phyloP scores from a whole-genome alignment of 2,329 filamentous ascomycete genomes.

The Diaporthe aspalathi region DNA sequence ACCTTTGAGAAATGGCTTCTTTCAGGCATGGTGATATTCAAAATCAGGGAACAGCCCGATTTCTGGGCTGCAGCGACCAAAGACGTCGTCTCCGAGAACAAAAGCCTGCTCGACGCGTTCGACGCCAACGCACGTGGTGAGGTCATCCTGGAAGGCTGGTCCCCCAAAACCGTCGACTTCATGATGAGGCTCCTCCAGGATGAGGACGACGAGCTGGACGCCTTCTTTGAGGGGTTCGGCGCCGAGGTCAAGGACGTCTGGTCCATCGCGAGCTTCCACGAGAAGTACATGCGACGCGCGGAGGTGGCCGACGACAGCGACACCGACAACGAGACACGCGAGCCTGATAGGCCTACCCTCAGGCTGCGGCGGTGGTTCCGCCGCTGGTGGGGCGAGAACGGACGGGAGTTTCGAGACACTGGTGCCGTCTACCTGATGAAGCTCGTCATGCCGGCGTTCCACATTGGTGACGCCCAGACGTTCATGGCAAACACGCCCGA shows the following conservation, averaged over 20 bases:
- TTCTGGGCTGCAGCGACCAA: background rate
- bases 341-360: background rate
- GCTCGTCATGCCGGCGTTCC: slow-evolving; percentile 7
- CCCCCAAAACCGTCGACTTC: background rate
- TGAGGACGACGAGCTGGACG: background rate
- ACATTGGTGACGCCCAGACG: slow-evolving; percentile 9
- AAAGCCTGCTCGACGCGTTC: background rate
- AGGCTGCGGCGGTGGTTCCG: slow-evolving; percentile 18
- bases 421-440: background rate
- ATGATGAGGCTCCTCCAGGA: background rate
- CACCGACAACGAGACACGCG: background rate
- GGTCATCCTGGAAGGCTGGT: background rate
- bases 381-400: slow-evolving; percentile 1
- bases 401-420: background rate
- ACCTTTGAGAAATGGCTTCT: background rate
- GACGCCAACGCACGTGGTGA: background rate
- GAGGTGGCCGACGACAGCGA: background rate
- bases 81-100: background rate
- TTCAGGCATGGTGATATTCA: background rate
- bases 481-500: background rate
- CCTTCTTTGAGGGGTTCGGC: background rate
- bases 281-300: background rate
- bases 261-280: slow-evolving; percentile 17
- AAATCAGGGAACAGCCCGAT: background rate
- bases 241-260: background rate